Percentiles rank a stretch among this genome's conserved stretches.
These are phyloP conservation scores for Pogostemon cablin DNA, from an alignment of 257 asterid genomes.

Conservation along the genomic window DNA sequence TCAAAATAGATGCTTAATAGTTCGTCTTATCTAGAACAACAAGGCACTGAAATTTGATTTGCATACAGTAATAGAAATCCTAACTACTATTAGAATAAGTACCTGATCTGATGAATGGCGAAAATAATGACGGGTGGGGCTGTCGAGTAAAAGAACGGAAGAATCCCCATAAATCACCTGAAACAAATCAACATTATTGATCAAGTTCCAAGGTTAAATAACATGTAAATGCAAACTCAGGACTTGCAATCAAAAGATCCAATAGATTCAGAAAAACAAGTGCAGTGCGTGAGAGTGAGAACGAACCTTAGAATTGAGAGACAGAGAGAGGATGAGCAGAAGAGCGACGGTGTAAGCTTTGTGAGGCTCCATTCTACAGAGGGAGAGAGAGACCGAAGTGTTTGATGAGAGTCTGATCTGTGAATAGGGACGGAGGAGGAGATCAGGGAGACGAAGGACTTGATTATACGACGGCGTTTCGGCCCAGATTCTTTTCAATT, in stretches of 20 bases:
- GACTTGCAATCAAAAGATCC: constrained; percentile 31
- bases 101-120: constrained; percentile 55
- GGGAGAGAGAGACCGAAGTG: constrained; percentile 22
- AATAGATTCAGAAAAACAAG: constrained; percentile 27
- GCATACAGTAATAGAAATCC: neutral
- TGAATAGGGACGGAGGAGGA: constrained; percentile 27
- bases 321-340: constrained; percentile 43
- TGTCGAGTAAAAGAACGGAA: constrained; percentile 65
- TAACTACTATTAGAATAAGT: neutral
- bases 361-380: constrained; percentile 42
- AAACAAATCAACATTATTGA: constrained; percentile 30
- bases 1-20: neutral
- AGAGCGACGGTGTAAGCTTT: constrained; percentile 33
- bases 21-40: neutral
- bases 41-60: neutral
- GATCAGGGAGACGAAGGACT: constrained; percentile 37
- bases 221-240: neutral
- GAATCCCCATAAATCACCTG: constrained; percentile 62
- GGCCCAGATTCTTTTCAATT: neutral
- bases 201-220: constrained; percentile 22
- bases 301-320: constrained; percentile 46
- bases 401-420: constrained; percentile 40
- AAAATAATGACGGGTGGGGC: constrained; percentile 59
- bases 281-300: constrained; percentile 11
- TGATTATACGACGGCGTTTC: constrained; percentile 36